phyloP scores from a whole-genome alignment of 768 basidiomycete genomes.

The Xerocomus brunneocitrinus region DNA sequence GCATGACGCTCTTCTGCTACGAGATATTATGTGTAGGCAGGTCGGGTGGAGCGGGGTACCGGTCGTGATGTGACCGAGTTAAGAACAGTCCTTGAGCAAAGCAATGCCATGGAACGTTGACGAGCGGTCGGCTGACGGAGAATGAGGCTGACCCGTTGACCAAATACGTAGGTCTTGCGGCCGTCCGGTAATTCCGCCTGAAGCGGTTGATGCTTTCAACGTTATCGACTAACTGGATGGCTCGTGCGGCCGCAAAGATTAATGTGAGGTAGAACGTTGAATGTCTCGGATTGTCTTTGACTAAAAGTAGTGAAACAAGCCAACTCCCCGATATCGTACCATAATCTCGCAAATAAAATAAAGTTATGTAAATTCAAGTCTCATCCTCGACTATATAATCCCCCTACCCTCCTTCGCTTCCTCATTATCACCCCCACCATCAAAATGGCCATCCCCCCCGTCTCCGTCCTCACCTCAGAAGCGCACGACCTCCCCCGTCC shows the following conservation, averaged over 20 bases:
- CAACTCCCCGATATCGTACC: background rate
- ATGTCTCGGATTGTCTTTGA: background rate
- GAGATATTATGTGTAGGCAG: too few species aligned
- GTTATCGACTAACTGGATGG: too few species aligned
- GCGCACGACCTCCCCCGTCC: constrained; percentile 48
- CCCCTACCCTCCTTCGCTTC: background rate
- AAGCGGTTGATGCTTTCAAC: too few species aligned
- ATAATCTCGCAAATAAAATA: background rate
- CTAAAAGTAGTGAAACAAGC: background rate
- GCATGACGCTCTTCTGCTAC: background rate
- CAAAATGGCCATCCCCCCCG: constrained; percentile 25
- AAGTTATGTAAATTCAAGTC: constrained; percentile 24
- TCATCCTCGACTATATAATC: background rate
- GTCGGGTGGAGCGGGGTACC: too few species aligned
- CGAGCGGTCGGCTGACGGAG: background rate
- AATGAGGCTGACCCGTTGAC: constrained; percentile 3
- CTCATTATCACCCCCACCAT: too few species aligned
- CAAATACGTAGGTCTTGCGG: background rate
- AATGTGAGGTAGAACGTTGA: background rate
- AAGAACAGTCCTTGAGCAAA: background rate
- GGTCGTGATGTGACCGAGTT: too few species aligned
- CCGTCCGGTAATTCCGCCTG: too few species aligned
- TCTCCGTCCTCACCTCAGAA: background rate
- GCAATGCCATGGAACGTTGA: background rate
- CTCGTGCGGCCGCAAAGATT: too few species aligned